Percentiles rank a stretch among this genome's conserved stretches.
Conservation (phyloP, 1,139 yeast species). For the Lodderomyces theae region DNA sequence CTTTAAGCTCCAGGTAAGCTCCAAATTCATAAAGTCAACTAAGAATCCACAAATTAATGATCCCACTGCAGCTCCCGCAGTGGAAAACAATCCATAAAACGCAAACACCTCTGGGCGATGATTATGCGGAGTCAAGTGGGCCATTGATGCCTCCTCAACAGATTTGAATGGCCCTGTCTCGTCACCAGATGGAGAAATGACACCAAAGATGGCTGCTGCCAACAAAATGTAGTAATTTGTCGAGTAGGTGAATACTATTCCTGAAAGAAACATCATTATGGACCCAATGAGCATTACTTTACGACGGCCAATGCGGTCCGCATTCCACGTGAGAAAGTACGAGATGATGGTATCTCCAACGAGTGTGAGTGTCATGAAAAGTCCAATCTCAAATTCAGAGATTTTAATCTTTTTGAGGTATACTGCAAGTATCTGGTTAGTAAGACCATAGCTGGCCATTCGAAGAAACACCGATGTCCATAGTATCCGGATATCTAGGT, state of each 20-base stretch:
- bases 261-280: constrained; percentile 67
- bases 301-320: constrained; percentile 74
- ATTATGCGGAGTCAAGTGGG: constrained; percentile 68
- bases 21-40: constrained; percentile 42
- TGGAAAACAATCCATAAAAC: constrained; percentile 62
- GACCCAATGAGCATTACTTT: constrained; percentile 64
- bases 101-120: constrained; percentile 77
- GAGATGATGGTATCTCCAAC: constrained; percentile 78
- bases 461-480: constrained; percentile 73
- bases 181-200: constrained; percentile 86
- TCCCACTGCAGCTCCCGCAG: constrained; percentile 77
- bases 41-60: constrained; percentile 61
- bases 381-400: constrained; percentile 61
- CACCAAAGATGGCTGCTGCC: constrained; percentile 55
- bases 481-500: constrained; percentile 59
- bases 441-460: constrained; percentile 74
- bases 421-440: constrained; percentile 76
- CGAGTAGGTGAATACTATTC: constrained; percentile 54
- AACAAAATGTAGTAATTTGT: constrained; percentile 55
- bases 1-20: constrained; percentile 28
- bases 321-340: constrained; percentile 71
- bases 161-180: constrained; percentile 93
- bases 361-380: constrained; percentile 80
- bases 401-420: constrained; percentile 59
- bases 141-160: constrained; percentile 81